These are phyloP conservation scores for Candida peoriensis DNA, from an alignment of 805 yeast species.

Conservation along the genomic window DNA sequence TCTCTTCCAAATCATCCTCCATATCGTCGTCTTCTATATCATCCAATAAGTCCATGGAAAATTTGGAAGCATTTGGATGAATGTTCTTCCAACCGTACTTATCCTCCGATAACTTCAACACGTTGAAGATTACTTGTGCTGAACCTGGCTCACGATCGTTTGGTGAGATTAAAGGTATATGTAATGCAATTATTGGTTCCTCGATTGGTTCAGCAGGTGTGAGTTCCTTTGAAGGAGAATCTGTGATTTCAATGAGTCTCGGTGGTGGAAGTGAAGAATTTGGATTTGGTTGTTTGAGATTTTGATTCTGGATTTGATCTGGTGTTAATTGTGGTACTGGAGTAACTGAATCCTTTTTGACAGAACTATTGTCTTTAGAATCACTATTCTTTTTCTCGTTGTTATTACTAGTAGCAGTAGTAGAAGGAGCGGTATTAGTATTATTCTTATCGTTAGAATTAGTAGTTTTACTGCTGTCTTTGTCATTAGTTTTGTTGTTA, in stretches of 20 bases:
- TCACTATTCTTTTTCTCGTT: slow-evolving; percentile 2
- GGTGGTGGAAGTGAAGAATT: slow-evolving; percentile 17
- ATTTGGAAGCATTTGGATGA: slow-evolving; percentile 61
- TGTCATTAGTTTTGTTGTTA: slow-evolving; percentile 1
- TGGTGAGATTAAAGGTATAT: slow-evolving; percentile 45
- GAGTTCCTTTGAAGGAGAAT: slow-evolving; percentile 2
- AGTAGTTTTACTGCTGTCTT: not conserved
- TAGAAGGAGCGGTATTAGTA: slow-evolving; percentile 1
- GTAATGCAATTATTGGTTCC: slow-evolving; percentile 50
- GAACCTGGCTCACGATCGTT: slow-evolving; percentile 54
- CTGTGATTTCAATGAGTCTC: slow-evolving; percentile 11
- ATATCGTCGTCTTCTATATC: slow-evolving; percentile 48
- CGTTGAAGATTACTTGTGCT: slow-evolving; percentile 64
- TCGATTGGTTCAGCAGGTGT: slow-evolving; percentile 2
- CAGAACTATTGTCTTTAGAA: not conserved
- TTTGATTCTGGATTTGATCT: slow-evolving; percentile 17
- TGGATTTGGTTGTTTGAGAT: slow-evolving; percentile 18
- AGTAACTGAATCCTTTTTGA: slow-evolving; percentile 5
- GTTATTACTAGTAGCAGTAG: not conserved
- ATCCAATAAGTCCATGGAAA: slow-evolving; percentile 47
- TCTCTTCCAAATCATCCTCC: slow-evolving; percentile 41
- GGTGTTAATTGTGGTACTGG: slow-evolving; percentile 9
- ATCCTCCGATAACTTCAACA: slow-evolving; percentile 69
- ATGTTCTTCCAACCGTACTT: slow-evolving; percentile 75
- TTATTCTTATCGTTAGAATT: slow-evolving; percentile 1